Evolutionary conservation across 2,329 filamentous ascomycete species (phyloP).

Genomic region (Chaetomiaceae sp.): DNA sequence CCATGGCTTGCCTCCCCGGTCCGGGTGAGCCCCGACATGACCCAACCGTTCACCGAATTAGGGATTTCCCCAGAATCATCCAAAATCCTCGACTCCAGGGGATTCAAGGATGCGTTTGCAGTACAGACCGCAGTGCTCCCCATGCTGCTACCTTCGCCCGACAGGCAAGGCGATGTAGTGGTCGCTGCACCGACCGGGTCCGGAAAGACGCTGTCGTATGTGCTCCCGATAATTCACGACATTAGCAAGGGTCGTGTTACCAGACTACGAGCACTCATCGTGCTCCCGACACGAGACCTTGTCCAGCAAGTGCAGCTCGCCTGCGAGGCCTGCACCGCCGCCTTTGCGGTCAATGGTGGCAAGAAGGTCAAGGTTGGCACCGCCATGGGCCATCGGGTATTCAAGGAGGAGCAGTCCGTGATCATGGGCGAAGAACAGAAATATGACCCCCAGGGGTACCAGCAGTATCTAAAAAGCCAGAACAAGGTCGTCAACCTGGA

Average conservation of each 20-base stretch:
- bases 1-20: slow-evolving; percentile 74
- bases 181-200: slow-evolving; percentile 93
- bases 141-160: slow-evolving; percentile 64
- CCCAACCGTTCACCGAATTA: slow-evolving; percentile 57
- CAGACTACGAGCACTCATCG: slow-evolving; percentile 71
- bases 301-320: slow-evolving; percentile 80
- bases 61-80: slow-evolving; percentile 59
- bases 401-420: slow-evolving; percentile 58
- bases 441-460: slow-evolving; percentile 63
- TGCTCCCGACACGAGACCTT: slow-evolving; percentile 86
- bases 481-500: slow-evolving; percentile 43
- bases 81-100: slow-evolving; percentile 61
- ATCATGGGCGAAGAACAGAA: slow-evolving; percentile 44
- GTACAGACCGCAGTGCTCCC: slow-evolving; percentile 79
- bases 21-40: slow-evolving; percentile 58
- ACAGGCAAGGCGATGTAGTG: slow-evolving; percentile 71
- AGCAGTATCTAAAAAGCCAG: slow-evolving; percentile 31
- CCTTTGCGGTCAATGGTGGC: slow-evolving; percentile 49
- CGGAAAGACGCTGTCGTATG: slow-evolving; percentile 90
- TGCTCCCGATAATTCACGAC: slow-evolving; percentile 76
- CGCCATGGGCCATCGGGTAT: slow-evolving; percentile 73
- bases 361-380: slow-evolving; percentile 75
- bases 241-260: slow-evolving; percentile 62
- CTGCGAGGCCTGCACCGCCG: slow-evolving; percentile 67
- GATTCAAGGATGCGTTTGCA: slow-evolving; percentile 68